Base-by-base conservation (phyloP, 352 stramenopile species). In the Phytopythium cucurbitacearum region DNA sequence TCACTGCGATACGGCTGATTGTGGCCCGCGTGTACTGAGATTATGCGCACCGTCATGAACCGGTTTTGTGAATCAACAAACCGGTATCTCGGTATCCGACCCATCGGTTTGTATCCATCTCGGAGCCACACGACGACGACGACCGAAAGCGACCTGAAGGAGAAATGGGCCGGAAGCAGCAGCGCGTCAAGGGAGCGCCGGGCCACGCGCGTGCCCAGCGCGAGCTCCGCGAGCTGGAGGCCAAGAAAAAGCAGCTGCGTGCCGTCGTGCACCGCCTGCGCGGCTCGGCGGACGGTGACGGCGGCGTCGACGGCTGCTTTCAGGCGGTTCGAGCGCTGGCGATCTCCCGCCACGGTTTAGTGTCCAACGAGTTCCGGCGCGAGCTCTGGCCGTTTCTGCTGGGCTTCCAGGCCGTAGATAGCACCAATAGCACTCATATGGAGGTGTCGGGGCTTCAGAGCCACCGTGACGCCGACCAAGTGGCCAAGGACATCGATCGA, bases 401-500 rank as follows among this genome's bases (percentile, higher is more conserved):
- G 3, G 71, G 64, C 1, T 57, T 60, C 37, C 42, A 55, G 21
- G 21, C 21, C 21, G 21, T 28, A 28, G 21, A 28, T 2, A n/a
- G 21, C 56, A 67, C 35, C 59, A 28, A 28, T 59, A 56, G 54
- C 41, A 32, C 21, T 38, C 12, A 51, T 36, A 4, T 57, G 36
- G 11, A 46, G 13, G 7, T 36, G 39, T 10, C 40, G 50, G 21
- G 21, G 21, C 21, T 28, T 28, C 21, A 28, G 21, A 28, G 21
- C 6, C 81, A 94, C 48, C 71, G 72, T 8, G 85, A 95, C 49
- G 76, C 85, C 43, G 54, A 56, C 12, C 83, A 92, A 57, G 68
- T 95, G 35, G 72, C 89, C 39, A 91, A 91, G 51, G 85, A 95
- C 50, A 85, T 95, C 36, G 78, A 91, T n/a, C 81, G 85, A 46